Evolutionary conservation across 345 rosid species (phyloP).

Genomic region (Citrus maxima): DNA sequence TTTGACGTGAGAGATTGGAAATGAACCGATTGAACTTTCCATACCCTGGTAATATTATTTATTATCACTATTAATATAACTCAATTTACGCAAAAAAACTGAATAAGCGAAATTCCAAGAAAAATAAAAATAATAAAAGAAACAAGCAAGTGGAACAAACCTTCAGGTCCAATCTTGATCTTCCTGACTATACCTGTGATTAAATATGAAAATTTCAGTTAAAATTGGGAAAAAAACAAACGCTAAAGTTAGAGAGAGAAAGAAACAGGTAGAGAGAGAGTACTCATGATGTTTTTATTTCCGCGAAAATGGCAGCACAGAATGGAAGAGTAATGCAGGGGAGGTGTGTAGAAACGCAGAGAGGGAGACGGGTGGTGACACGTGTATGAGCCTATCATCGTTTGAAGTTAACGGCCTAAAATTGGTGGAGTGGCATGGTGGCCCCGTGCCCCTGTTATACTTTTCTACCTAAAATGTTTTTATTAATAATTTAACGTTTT

Average conservation of each 20-base stretch:
- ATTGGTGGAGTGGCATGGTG: background rate
- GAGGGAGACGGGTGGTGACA: background rate
- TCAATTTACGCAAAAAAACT: background rate
- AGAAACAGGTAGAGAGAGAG: background rate
- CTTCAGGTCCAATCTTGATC: background rate
- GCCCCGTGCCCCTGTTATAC: background rate
- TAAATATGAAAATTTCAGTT: background rate
- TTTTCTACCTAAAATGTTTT: no score
- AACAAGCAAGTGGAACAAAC: background rate
- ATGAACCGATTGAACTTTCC: conserved; percentile 5
- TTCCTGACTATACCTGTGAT: conserved; percentile 9
- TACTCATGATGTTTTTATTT: background rate
- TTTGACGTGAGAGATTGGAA: background rate
- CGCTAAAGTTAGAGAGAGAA: background rate
- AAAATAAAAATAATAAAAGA: background rate
- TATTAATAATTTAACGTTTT: no score
- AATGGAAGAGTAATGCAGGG: no score
- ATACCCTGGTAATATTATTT: background rate
- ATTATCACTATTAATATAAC: background rate
- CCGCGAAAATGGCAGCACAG: no score
- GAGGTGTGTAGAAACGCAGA: background rate
- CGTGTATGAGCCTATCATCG: background rate
- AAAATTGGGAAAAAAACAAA: background rate
- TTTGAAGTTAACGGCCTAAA: background rate
- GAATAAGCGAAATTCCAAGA: background rate